Evolutionary conservation across 352 stramenopile species (phyloP).

Genomic region (Globisporangium nagaii): DNA sequence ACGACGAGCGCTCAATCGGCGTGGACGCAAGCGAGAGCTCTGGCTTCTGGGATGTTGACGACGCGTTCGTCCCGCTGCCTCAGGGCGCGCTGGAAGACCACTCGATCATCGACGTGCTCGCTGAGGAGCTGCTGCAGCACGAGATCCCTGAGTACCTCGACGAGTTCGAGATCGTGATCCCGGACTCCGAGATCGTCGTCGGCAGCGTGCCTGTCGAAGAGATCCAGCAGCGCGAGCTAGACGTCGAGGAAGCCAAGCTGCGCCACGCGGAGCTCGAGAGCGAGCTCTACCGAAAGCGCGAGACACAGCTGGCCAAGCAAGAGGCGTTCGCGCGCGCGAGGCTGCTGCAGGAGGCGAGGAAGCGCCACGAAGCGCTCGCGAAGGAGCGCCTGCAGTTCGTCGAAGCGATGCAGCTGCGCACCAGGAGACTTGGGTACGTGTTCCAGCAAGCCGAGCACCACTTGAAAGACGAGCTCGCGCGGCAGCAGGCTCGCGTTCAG

Average conservation of each 20-base stretch:
- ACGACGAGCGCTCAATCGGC: not conserved
- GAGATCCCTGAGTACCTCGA: slow-evolving; percentile 56
- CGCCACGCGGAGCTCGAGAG: slow-evolving; percentile 43
- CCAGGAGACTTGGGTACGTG: slow-evolving; percentile 50
- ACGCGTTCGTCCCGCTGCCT: not conserved
- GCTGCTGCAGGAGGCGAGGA: slow-evolving; percentile 34
- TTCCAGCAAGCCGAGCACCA: slow-evolving; percentile 68
- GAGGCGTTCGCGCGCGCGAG: slow-evolving; percentile 26
- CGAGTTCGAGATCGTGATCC: slow-evolving; percentile 63
- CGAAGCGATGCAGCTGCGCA: slow-evolving; percentile 35
- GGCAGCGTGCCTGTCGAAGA: slow-evolving; percentile 54
- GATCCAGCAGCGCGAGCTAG: slow-evolving; percentile 50
- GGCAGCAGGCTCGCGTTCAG: slow-evolving; percentile 59
- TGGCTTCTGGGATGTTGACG: slow-evolving; percentile 37
- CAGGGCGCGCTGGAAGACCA: slow-evolving; percentile 12
- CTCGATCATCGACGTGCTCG: slow-evolving; percentile 50
- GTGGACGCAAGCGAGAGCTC: not conserved
- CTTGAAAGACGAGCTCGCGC: slow-evolving; percentile 41
- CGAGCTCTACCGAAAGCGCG: slow-evolving; percentile 40
- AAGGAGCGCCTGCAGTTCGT: slow-evolving; percentile 40
- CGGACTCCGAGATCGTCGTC: slow-evolving; percentile 54
- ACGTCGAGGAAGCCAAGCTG: slow-evolving; percentile 49
- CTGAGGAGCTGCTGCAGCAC: slow-evolving; percentile 30
- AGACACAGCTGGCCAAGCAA: slow-evolving; percentile 37
- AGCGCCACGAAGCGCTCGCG: slow-evolving; percentile 31